These are phyloP conservation scores for Monilinia polystroma DNA, from an alignment of 2,329 filamentous ascomycete genomes.

Conservation along the genomic window DNA sequence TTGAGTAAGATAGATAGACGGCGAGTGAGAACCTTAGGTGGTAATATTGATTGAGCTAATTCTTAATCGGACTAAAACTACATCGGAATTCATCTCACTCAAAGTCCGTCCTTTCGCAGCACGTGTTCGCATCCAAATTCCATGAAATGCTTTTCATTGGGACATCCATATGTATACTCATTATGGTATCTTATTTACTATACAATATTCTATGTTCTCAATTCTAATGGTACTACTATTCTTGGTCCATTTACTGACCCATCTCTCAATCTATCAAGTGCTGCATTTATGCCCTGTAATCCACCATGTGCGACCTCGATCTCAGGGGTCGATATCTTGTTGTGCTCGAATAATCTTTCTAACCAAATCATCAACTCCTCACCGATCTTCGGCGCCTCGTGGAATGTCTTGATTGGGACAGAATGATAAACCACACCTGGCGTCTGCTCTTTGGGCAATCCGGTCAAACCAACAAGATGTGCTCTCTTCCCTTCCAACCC, in stretches of 20 bases:
- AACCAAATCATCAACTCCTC: constrained; percentile 64
- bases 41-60: not conserved
- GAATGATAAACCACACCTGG: constrained; percentile 35
- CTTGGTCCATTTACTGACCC: constrained; percentile 68
- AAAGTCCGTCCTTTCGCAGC: not conserved
- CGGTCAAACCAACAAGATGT: constrained; percentile 68
- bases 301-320: constrained; percentile 65
- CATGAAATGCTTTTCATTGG: too few species aligned
- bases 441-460: constrained; percentile 55
- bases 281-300: constrained; percentile 64
- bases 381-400: constrained; percentile 64
- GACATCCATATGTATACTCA: not conserved
- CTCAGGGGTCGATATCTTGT: constrained; percentile 58
- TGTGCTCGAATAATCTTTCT: constrained; percentile 59
- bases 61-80: not conserved
- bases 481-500: constrained; percentile 36
- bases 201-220: not conserved
- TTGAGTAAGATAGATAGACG: too few species aligned
- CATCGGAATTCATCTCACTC: too few species aligned
- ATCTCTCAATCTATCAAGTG: constrained; percentile 62
- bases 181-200: not conserved
- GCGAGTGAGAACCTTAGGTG: too few species aligned
- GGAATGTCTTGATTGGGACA: constrained; percentile 75
- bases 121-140: not conserved
- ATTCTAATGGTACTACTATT: constrained; percentile 54